Conservation (phyloP, 441 rosid genomes). For the Arabidopsis hybrid region DNA sequence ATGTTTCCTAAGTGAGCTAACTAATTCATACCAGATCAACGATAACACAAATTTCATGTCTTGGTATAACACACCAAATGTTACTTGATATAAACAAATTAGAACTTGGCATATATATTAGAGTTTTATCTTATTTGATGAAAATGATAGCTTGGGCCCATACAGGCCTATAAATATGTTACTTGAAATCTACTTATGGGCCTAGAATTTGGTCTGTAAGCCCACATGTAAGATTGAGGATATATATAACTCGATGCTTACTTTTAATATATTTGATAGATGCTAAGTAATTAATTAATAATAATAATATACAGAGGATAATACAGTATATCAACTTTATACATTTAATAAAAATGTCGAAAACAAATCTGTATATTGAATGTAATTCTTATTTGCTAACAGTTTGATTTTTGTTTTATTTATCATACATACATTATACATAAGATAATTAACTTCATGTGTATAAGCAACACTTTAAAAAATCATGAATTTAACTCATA, state of each 20-base stretch:
- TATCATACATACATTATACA: not conserved
- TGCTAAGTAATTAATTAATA: no score
- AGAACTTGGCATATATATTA: not conserved
- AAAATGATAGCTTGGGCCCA: conserved; percentile 12
- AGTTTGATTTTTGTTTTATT: not conserved
- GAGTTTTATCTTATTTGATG: not conserved
- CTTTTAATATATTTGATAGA: not conserved
- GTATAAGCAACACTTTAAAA: not conserved
- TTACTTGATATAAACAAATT: not conserved
- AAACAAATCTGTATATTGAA: not conserved
- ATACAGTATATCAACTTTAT: no score
- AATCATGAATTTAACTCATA: not conserved
- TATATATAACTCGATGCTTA: not conserved
- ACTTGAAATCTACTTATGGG: not conserved
- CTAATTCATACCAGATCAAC: not conserved
- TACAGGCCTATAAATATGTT: not conserved
- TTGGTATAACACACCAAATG: not conserved
- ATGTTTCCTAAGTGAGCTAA: not conserved
- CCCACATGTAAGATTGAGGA: conserved; percentile 1
- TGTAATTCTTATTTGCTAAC: not conserved
- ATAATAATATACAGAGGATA: no score
- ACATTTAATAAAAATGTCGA: not conserved
- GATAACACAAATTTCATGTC: not conserved
- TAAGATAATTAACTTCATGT: not conserved
- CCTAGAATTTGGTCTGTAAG: not conserved